Evolutionary conservation across 1,284 basidiomycete species (phyloP).

Genomic region (Sporisorium iseilematis-ciliati): DNA sequence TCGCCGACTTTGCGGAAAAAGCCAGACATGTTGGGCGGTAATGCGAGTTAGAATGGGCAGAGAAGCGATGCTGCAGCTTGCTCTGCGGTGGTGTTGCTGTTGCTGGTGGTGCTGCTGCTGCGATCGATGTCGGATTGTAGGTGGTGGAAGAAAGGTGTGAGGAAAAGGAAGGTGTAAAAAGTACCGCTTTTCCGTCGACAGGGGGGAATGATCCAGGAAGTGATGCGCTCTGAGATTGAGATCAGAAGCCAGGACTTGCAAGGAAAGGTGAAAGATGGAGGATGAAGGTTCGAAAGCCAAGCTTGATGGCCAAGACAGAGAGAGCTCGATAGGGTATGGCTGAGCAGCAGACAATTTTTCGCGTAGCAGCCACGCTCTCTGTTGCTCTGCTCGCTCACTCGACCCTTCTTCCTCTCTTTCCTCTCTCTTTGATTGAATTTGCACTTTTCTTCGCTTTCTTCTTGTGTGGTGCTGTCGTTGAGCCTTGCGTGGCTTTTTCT

Average conservation of each 20-base stretch:
- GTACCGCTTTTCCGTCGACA: constrained; percentile 48
- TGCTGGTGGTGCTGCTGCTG: not conserved
- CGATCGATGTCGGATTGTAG: not conserved
- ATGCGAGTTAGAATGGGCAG: constrained; percentile 13
- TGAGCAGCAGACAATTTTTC: constrained; percentile 35
- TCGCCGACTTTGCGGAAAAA: constrained; percentile 68
- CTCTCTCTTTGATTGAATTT: not conserved
- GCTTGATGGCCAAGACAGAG: constrained; percentile 26
- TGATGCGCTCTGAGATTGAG: constrained; percentile 21
- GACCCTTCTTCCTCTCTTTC: not conserved
- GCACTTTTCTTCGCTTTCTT: constrained; percentile 2
- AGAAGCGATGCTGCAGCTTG: constrained; percentile 28
- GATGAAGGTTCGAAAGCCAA: constrained; percentile 4
- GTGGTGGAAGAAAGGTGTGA: constrained; percentile 23
- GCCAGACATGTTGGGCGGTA: constrained; percentile 58
- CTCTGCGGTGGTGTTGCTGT: constrained; percentile 19
- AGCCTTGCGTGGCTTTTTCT: constrained; percentile 1
- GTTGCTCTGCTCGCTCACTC: not conserved
- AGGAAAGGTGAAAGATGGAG: constrained; percentile 31
- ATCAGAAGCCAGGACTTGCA: constrained; percentile 39
- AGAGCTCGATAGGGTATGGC: not conserved
- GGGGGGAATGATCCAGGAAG: constrained; percentile 34
- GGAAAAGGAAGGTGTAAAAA: constrained; percentile 48
- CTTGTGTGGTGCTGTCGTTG: constrained; percentile 3
- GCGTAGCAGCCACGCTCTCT: constrained; percentile 16